Base-by-base conservation (phyloP, 208 protist genomes). In the Leishmania lainsoni region DNA sequence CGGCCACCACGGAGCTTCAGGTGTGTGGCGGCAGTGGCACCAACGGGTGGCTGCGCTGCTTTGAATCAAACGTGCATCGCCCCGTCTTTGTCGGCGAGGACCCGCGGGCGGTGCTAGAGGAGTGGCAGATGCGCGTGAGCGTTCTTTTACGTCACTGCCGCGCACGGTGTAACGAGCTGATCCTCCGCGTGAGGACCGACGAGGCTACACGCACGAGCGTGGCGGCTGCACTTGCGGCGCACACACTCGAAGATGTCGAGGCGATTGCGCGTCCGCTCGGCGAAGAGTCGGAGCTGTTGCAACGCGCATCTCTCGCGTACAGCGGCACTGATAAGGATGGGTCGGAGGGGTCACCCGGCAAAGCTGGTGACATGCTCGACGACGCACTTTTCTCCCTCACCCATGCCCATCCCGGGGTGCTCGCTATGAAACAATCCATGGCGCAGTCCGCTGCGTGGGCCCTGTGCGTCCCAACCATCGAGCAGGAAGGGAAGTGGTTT, bases 81-180 rank as follows among this genome's bases (percentile, higher is more conserved):
- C 75, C 66, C 32, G 90, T 95, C 71, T 79, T 90, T 20, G 74
- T 72, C 56, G 84, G 78, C 69, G 85, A 89, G 29, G 75, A 86
- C 78, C 82, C 82, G 0, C 82, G 79, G 49, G 86, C 91, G 32
- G 91, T 97, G 22, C 85, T 92, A 49, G 88, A 94, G 54, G 92
- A 97, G 88, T 96, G 92, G 92, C 91, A 91, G 17, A 94, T 97
- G 85, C 93, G 91, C 79, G 91, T 90, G 17, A 94, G 91, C 81
- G 88, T 97, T 6, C 80, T 97, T 42, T 81, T 95, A 70, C 90
- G 91, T 26, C 91, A 96, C 79, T 89, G 84, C 42, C 80, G 90
- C 20, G 87, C 91, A 0, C 80, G 86, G 73, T 92, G 88, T 65
- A 79, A 87, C 39, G 79, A 84, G 20, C 76, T 95, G 42, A 75